Base-by-base conservation (phyloP, 2,329 filamentous ascomycete genomes). In the Botrytis fragariae region DNA sequence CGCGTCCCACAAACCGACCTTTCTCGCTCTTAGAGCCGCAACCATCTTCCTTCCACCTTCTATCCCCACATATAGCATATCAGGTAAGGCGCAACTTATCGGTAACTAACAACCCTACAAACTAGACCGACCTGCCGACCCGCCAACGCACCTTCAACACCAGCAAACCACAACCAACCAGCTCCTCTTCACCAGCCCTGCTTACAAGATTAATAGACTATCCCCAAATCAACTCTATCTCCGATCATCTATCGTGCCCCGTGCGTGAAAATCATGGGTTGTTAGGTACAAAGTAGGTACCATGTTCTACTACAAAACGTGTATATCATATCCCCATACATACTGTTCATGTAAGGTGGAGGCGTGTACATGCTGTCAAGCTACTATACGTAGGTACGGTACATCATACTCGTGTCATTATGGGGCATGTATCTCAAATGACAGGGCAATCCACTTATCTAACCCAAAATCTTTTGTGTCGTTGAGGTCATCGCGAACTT, bases 151-250 rank as follows among this genome's bases (percentile, higher is more conserved):
- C 45, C 60, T 57, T 44, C n/a, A 51, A 44, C 48, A 10, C 35
- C 65, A 59, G 44, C 61, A 64, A 72, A 42, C 70, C 42, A 72
- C 48, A 45, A 72, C 70, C 70, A 72, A 72, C 45, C 70, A 72
- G 54, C 45, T 54, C 22, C 37, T 48, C 35, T 67, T 67, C 22
- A 72, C 67, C 70, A 72, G 70, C 61, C 61, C 70, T 72, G 70
- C 61, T 67, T 35, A 16, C 69, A 67, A 22, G 37, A 67, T 72
- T 57, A 37, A 59, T 37, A 44, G n/a, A 44, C 61, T 67, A 57
- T 57, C 5, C 37, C 65, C 32, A 42, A 69, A 67, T 14, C 25
- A 51, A 51, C 25, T 35, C 60, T 20, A 54, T 32, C 20, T 57
- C 48, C 70, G 62, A 57, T 14, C 44, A 22, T 71, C 45, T 65